Base-by-base conservation (phyloP, 2,329 filamentous ascomycete species). In the Macrophomina pseudophaseolina region DNA sequence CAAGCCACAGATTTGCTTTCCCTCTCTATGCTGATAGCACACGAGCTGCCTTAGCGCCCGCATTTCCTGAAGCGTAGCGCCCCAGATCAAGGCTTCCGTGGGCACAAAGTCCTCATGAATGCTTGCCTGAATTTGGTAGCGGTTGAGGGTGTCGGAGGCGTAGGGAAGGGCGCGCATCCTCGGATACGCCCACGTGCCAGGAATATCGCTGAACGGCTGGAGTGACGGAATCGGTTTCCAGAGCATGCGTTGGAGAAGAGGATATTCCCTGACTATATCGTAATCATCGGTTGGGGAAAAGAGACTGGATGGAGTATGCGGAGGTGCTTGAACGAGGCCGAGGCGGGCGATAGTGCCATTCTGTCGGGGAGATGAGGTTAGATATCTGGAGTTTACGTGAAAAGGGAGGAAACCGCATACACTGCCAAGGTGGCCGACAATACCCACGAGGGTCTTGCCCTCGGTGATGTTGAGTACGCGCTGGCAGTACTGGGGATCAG, bases 71-170 rank as follows among this genome's bases (percentile, higher is more conserved):
- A 40, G 23, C 8, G n/a, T 12, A 18, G 67, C 42, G 33, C 64
- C 56, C 69, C 69, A 71, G 49, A 68, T 28, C 23, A 71, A 51
- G n/a, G 65, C 40, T 7, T 68, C 35, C 51, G 67, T 46, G 4
- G 68, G 58, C 8, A 68, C 23, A 23, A 68, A 46, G 33, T 70
- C 68, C 8, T 59, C 38, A 16, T 52, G 52, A 2, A 23, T 46
- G 23, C 6, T 18, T 11, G 35, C 58, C 38, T 63, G 35, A 12
- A 38, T 38, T 12, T 38, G 35, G 35, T 38, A 38, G 35, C 35
- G 35, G 35, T 12, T 38, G 35, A 38, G 35, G 7, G 35, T 12
- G 35, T 38, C 35, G 35, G 35, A 8, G 35, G 35, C 4, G 35
- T 38, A 38, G 14, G 30, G n/a, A 14, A 14, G 42, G n/a, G 42